Evolutionary conservation across 2,329 filamentous ascomycete species (phyloP).

Genomic region (Fusarium musae): DNA sequence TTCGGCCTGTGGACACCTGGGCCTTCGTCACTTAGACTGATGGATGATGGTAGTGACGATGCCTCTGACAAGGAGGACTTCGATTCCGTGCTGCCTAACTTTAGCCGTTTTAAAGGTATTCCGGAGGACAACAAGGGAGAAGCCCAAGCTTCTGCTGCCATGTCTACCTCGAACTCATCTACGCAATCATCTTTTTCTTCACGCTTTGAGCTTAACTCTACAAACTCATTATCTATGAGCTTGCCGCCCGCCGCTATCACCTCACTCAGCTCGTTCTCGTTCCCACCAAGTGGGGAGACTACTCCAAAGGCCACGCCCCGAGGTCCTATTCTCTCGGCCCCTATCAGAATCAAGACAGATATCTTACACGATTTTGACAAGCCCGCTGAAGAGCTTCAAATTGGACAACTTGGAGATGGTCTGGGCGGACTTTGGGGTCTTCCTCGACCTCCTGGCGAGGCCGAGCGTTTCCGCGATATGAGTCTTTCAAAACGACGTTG

Average conservation of each 20-base stretch:
- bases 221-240: conserved; percentile 28
- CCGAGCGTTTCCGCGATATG: conserved; percentile 59
- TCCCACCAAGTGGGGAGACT: conserved; percentile 29
- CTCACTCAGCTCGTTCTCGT: conserved; percentile 34
- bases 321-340: conserved; percentile 48
- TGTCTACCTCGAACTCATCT: conserved; percentile 19
- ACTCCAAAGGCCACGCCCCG: conserved; percentile 38
- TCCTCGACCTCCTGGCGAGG: conserved; percentile 56
- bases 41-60: conserved; percentile 60
- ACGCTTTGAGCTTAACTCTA: conserved; percentile 35
- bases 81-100: conserved; percentile 63
- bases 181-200: conserved; percentile 18
- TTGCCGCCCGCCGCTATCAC: conserved; percentile 39
- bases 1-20: conserved; percentile 50
- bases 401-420: conserved; percentile 52
- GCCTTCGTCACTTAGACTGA: conserved; percentile 56
- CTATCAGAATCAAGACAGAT: conserved; percentile 51
- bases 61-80: conserved; percentile 57
- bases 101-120: conserved; percentile 52
- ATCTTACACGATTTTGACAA: conserved; percentile 45
- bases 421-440: conserved; percentile 58
- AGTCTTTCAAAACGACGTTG: conserved; percentile 63
- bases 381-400: conserved; percentile 46
- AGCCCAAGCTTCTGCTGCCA: neutral
- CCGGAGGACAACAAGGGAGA: conserved; percentile 28